Evolutionary conservation across 306 rosid genomes (phyloP).

Genomic region (Castanospermum australe): DNA sequence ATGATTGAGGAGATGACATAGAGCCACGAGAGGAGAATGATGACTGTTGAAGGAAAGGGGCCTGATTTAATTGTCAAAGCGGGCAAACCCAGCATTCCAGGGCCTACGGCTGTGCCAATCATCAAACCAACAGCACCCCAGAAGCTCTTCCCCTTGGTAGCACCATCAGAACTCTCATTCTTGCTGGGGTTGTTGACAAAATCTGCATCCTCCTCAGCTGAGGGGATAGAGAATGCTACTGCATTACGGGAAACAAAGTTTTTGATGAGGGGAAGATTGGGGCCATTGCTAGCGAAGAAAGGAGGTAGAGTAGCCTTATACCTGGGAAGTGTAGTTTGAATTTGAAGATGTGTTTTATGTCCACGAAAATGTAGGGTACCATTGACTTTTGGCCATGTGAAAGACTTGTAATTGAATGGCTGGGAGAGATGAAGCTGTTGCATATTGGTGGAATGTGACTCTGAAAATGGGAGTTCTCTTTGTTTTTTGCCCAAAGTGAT

Average conservation of each 20-base stretch:
- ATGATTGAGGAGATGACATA: conserved; percentile 59
- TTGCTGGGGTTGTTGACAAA: not conserved
- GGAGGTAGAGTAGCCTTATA: not conserved
- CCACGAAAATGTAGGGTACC: not conserved
- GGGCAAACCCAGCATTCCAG: conserved; percentile 59
- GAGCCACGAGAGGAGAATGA: conserved; percentile 50
- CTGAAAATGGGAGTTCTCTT: not conserved
- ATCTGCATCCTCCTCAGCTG: not conserved
- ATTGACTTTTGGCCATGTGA: conserved; percentile 1
- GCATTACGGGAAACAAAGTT: not conserved
- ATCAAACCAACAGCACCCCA: conserved; percentile 65
- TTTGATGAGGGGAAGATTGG: not conserved
- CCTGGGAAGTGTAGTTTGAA: not conserved
- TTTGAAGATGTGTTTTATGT: not conserved
- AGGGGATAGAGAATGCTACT: not conserved
- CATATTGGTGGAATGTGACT: not conserved
- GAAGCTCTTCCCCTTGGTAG: conserved; percentile 36
- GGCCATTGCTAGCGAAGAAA: not conserved
- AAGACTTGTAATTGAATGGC: not conserved
- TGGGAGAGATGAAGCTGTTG: conserved; percentile 17
- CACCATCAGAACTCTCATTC: not conserved
- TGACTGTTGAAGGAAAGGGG: conserved; percentile 55
- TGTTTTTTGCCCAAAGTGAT: not conserved
- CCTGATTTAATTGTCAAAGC: conserved; percentile 50
- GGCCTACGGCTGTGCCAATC: conserved; percentile 54